A percentile compares a stretch with the other conserved stretches of the same genome.
These are phyloP conservation scores for Crucibulum laeve DNA, from an alignment of 768 basidiomycete species.

Conservation along the genomic window DNA sequence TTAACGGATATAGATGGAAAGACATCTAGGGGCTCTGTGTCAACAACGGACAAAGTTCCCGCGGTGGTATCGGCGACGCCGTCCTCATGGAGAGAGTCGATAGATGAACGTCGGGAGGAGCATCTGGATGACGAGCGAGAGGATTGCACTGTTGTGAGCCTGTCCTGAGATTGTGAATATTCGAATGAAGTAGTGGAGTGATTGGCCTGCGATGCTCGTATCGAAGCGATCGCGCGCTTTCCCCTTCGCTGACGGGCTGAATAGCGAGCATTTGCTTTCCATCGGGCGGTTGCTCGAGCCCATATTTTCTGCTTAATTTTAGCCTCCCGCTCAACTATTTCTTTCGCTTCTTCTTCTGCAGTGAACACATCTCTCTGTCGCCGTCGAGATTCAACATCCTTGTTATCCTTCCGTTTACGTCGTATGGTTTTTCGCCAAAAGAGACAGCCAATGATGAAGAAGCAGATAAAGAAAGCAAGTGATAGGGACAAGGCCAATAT, in stretches of 20 bases:
- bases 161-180: slow-evolving; percentile 14
- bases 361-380: slow-evolving; percentile 12
- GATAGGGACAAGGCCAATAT: slow-evolving; percentile 58
- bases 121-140: slow-evolving; percentile 11
- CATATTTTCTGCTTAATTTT: slow-evolving; percentile 55
- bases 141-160: slow-evolving; percentile 1
- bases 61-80: neutral
- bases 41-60: neutral
- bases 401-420: slow-evolving; percentile 20
- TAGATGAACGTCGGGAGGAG: slow-evolving; percentile 26
- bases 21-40: slow-evolving; percentile 8
- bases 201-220: slow-evolving; percentile 17
- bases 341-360: slow-evolving; percentile 23
- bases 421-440: slow-evolving; percentile 50
- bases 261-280: slow-evolving; percentile 60
- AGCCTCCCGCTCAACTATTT: slow-evolving; percentile 37
- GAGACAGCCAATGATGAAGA: slow-evolving; percentile 58
- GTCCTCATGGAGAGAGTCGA: slow-evolving; percentile 12
- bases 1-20: too few species aligned
- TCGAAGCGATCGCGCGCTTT: slow-evolving; percentile 24
- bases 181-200: slow-evolving; percentile 20
- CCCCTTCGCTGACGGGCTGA: slow-evolving; percentile 57
- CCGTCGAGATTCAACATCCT: slow-evolving; percentile 44
- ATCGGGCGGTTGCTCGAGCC: slow-evolving; percentile 62
- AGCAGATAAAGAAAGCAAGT: slow-evolving; percentile 56